A percentile compares a stretch with the other conserved stretches of the same genome.
Conservation (phyloP, 2,329 filamentous ascomycete species). For the Fusarium sublunatum region DNA sequence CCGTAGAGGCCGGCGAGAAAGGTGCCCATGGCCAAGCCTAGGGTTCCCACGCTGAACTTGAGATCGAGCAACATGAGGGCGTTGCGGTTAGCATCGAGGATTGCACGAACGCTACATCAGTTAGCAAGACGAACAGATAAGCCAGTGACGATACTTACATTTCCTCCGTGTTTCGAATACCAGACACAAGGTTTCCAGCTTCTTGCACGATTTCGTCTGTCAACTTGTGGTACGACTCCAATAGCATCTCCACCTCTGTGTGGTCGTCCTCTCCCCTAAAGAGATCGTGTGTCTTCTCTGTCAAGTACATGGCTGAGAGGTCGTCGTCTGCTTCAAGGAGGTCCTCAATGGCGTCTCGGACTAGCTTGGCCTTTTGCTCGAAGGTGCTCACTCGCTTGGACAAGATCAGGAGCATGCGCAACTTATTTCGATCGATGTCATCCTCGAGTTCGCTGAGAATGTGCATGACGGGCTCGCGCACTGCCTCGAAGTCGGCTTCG, state of each 20-base stretch:
- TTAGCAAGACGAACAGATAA: conserved; percentile 29
- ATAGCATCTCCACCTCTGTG: conserved; percentile 94
- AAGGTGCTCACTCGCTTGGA: conserved; percentile 97
- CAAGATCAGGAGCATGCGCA: conserved; percentile 89
- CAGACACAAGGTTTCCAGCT: conserved; percentile 89
- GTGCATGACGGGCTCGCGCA: conserved; percentile 89
- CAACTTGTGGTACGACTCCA: conserved; percentile 98
- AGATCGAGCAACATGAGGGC: conserved; percentile 97
- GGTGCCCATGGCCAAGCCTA: conserved; percentile 93
- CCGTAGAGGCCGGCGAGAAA: conserved; percentile 99
- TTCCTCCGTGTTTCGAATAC: conserved; percentile 97
- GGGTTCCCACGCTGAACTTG: conserved; percentile 93
- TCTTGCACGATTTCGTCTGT: conserved; percentile 98
- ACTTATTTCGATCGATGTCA: conserved; percentile 94
- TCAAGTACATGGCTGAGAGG: conserved; percentile 92
- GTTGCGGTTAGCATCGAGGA: conserved; percentile 97
- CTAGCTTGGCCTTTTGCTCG: conserved; percentile 94
- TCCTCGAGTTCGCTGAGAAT: conserved; percentile 93
- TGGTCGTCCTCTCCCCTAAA: conserved; percentile 84
- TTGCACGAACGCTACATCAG: conserved; percentile 82
- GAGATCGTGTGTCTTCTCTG: conserved; percentile 82
- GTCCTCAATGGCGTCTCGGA: conserved; percentile 94
- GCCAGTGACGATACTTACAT: conserved; percentile 72
- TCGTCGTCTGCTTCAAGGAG: conserved; percentile 97
- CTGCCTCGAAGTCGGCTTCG: conserved; percentile 93